A percentile compares a stretch with the other conserved stretches of the same genome.
These are phyloP conservation scores for Penicillium dipodomyicola DNA, from an alignment of 495 filamentous ascomycete species.

Conservation along the genomic window DNA sequence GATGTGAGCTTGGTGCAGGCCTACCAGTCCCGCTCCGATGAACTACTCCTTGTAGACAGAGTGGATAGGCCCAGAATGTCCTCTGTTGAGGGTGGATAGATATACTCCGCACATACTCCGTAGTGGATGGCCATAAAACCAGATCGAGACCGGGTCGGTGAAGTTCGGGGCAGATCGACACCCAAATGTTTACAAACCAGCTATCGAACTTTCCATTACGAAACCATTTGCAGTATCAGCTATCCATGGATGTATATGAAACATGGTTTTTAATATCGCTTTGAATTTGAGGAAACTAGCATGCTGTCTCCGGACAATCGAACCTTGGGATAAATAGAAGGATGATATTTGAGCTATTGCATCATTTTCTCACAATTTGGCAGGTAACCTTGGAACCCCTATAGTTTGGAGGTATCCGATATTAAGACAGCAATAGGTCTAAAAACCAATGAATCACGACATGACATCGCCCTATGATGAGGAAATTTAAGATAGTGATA, in stretches of 20 bases:
- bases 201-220: not conserved
- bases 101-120: not conserved
- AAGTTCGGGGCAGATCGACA: not conserved
- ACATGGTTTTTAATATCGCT: not conserved
- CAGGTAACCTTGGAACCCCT: not conserved
- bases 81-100: not conserved
- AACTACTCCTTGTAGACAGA: not conserved
- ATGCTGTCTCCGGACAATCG: not conserved
- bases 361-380: not conserved
- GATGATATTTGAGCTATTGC: not conserved
- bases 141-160: not conserved
- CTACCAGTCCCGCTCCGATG: not conserved
- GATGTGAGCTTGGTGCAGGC: no score
- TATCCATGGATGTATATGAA: not conserved
- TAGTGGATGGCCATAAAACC: not conserved
- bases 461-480: not conserved
- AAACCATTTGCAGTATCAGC: not conserved
- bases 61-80: not conserved
- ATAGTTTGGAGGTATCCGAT: not conserved
- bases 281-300: not conserved
- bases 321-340: no score
- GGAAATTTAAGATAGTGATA: constrained; percentile 2
- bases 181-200: not conserved
- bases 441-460: not conserved
- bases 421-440: not conserved